Evolutionary conservation across 2,329 filamentous ascomycete species (phyloP).

Genomic region (Colletotrichum australisinense): DNA sequence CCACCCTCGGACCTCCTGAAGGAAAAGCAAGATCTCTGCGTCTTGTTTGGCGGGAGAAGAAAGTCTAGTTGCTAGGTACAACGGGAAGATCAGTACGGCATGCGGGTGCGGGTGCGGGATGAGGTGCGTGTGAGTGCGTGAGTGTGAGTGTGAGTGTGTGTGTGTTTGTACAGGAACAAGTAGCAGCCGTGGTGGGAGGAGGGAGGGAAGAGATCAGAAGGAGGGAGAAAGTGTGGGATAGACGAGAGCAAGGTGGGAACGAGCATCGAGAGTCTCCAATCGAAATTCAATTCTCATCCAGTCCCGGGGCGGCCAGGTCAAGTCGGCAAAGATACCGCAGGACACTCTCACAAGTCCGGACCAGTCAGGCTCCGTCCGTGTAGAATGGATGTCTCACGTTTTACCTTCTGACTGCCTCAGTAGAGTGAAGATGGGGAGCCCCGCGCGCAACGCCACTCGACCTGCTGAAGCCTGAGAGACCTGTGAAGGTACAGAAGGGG

Average conservation of each 20-base stretch:
- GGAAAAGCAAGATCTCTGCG: slow-evolving; percentile 33
- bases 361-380: slow-evolving; percentile 34
- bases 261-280: slow-evolving; percentile 1
- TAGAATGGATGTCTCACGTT: slow-evolving; percentile 34
- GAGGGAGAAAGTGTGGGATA: slow-evolving; percentile 15
- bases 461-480: not conserved
- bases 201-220: slow-evolving; percentile 12
- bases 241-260: slow-evolving; percentile 15
- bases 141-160: not conserved
- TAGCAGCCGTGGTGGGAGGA: slow-evolving; percentile 1
- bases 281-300: slow-evolving; percentile 1
- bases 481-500: not conserved
- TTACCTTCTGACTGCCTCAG: slow-evolving; percentile 30
- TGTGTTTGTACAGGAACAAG: not conserved
- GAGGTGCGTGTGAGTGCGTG: slow-evolving; percentile 1
- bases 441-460: slow-evolving; percentile 27
- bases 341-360: slow-evolving; percentile 15
- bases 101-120: slow-evolving; percentile 15
- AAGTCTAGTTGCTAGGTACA: slow-evolving; percentile 36
- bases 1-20: slow-evolving; percentile 33
- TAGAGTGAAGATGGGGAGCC: slow-evolving; percentile 30
- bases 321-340: slow-evolving; percentile 26
- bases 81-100: slow-evolving; percentile 18
- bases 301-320: not conserved
- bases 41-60: slow-evolving; percentile 27